These are phyloP conservation scores for Alloascoidea hylecoeti DNA, from an alignment of 805 yeast species.

Conservation along the genomic window DNA sequence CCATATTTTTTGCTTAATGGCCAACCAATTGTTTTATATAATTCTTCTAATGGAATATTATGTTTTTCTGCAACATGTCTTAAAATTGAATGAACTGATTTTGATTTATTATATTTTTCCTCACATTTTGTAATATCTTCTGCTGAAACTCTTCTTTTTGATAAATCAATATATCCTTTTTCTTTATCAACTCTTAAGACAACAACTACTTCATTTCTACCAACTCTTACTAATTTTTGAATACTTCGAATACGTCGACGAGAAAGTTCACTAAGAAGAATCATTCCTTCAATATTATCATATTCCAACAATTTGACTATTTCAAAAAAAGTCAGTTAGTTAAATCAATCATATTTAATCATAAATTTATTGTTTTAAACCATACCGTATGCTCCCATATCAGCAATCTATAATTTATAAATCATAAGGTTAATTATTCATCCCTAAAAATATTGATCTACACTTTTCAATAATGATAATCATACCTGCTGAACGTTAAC, in stretches of 20 bases:
- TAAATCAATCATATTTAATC: not conserved
- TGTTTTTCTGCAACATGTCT: slow-evolving; percentile 98
- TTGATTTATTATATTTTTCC: slow-evolving; percentile 91
- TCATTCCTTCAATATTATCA: slow-evolving; percentile 99
- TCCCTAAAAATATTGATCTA: too few relatives aligned
- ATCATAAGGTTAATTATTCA: not conserved
- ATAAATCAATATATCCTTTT: slow-evolving; percentile 94
- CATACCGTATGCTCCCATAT: slow-evolving; percentile 86
- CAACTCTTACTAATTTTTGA: slow-evolving; percentile 94
- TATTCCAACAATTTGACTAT: slow-evolving; percentile 81
- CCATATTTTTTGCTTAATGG: slow-evolving; percentile 92
- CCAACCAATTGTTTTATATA: slow-evolving; percentile 91
- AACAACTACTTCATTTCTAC: slow-evolving; percentile 96
- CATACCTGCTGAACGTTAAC: slow-evolving; percentile 79
- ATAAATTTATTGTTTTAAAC: not conserved
- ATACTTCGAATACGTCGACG: slow-evolving; percentile 98
- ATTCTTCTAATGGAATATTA: slow-evolving; percentile 69
- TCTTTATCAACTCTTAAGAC: slow-evolving; percentile 97
- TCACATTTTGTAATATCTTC: slow-evolving; percentile 97
- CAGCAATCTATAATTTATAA: slow-evolving; percentile 46
- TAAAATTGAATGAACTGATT: slow-evolving; percentile 95
- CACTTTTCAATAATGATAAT: not conserved
- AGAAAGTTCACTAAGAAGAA: slow-evolving; percentile 84
- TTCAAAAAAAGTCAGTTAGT: not conserved
- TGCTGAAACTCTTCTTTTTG: slow-evolving; percentile 95